Conservation (phyloP, 352 stramenopile species). For the Halophytophthora polymorphica region DNA sequence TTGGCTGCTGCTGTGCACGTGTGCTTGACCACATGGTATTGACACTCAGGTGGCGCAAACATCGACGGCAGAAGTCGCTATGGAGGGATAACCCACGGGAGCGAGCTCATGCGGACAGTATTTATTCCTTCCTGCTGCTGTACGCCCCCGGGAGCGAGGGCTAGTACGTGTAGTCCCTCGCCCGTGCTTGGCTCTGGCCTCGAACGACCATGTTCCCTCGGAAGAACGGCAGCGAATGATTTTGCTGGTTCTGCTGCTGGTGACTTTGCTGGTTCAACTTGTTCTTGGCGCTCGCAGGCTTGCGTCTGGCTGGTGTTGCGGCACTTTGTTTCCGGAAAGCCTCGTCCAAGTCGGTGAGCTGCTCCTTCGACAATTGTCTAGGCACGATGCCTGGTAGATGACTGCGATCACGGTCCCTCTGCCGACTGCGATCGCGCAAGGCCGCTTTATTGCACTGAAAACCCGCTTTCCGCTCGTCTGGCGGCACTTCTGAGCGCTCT, state of each 20-base stretch:
- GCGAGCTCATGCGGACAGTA: slow-evolving; percentile 9
- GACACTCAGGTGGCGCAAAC: slow-evolving; percentile 24
- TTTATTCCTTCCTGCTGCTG: slow-evolving; percentile 19
- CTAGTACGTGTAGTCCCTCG: slow-evolving; percentile 40
- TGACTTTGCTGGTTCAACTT: slow-evolving; percentile 22
- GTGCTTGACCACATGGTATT: neutral
- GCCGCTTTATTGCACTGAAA: slow-evolving; percentile 4
- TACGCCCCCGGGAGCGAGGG: slow-evolving; percentile 3
- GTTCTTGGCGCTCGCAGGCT: neutral
- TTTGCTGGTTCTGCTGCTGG: slow-evolving; percentile 25
- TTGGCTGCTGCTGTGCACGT: slow-evolving; percentile 1
- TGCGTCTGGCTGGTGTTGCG: slow-evolving; percentile 9
- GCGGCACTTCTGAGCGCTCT: slow-evolving; percentile 18
- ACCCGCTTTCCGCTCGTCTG: slow-evolving; percentile 3
- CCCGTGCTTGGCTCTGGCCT: slow-evolving; percentile 43
- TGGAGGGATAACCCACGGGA: slow-evolving; percentile 24
- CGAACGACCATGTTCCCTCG: slow-evolving; percentile 61
- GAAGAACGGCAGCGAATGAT: slow-evolving; percentile 62
- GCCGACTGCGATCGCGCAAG: slow-evolving; percentile 10
- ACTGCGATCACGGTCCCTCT: slow-evolving; percentile 4
- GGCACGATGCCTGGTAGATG: slow-evolving; percentile 21
- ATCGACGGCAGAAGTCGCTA: slow-evolving; percentile 25
- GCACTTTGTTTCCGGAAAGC: slow-evolving; percentile 16
- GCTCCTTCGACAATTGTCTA: slow-evolving; percentile 7
- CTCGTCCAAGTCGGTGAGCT: slow-evolving; percentile 29